Base-by-base conservation (phyloP, 2,329 filamentous ascomycete species). In the Stachybotrys chlorohalonatus region DNA sequence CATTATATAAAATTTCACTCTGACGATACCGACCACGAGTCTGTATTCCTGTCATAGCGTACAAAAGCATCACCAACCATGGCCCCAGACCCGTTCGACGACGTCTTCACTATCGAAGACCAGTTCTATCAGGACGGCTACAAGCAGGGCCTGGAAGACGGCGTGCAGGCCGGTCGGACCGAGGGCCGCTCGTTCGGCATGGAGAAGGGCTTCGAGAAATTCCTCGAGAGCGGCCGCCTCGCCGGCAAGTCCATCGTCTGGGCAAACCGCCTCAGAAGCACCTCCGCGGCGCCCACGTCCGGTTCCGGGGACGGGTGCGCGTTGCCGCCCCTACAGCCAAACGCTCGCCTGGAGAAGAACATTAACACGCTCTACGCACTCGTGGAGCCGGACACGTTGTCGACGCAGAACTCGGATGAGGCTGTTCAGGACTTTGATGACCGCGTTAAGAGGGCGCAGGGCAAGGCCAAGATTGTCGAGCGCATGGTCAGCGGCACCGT, bases 121-220 rank as follows among this genome's bases (percentile, higher is more conserved):
- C 68, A 75, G 57, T 95, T 93, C 75, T 96, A 96, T 75, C 76
- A 82, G 49, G 84, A 93, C 70, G 94, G 94, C 56, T 93, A 91
- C 74, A 70, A 77, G 6, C 80, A 90, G 54, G 94, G 94, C 48
- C 70, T 83, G 51, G 73, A 78, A 47, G 93, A 96, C 70, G 94
- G 94, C 56, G 76, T 83, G 47, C 79, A 80, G 56, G 86, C 89
- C 36, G 94, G 94, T 46, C 85, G 86, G 55, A 84, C 90, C 59
- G 94, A 99, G 77, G 94, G 94, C 57, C 88, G 91, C 52, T 83
- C 90, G 17, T 90, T 97, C 66, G 94, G 93, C 1, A 82, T 97
- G 47, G 88, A 95, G 68, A 94, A 92, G 60, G 93, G 92, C 0
- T 97, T 94, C 63, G 90, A 96, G 63, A 97, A 96, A 72, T 96